Base-by-base conservation (phyloP, 768 basidiomycete genomes). In the Leccinum rimulosum region DNA sequence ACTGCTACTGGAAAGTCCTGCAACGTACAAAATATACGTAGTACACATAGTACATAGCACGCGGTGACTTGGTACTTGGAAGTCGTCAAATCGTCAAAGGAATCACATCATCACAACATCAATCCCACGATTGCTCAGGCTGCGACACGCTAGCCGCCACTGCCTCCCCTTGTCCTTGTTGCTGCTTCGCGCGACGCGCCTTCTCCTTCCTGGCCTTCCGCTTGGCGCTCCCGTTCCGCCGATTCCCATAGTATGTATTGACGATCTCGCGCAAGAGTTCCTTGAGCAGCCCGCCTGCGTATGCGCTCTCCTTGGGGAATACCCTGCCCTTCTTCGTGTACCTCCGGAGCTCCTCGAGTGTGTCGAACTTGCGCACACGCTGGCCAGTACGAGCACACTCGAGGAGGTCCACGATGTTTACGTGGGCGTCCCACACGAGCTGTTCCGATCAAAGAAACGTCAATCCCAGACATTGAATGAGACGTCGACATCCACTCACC, bases 341-440 rank as follows among this genome's bases (percentile, higher is more conserved):
- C 3, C 0, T 6, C 15, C 61, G 64, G 2, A 77, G 71, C 0
- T 64, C 60, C 1, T 55, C 52, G 25, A 74, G 66, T 0, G 64
- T 68, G 3, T 43, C 25, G 30, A 77, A 77, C 9, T 50, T 58
- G 8, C 0, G 52, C 25, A 77, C 68, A 0, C n/a, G 50, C 15
- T 52, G 1, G 9, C 65, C 65, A 0, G 65, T 63, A 6, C 59
- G 57, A 0, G 19, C 55, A 0, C 55, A 53, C 22, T 74, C 62
- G 43, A 75, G 51, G 22, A 77, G 68, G 48, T 77, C 72, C 17
- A 74, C 63, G 6, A 77, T 65, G 45, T 77, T 77, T 27, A 77
- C 73, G 33, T 75, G 64, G 6, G 69, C 63, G 15, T 62, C 64
- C 57, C 63, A 57, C 6, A 76, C 66, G n/a, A 48, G 57, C 73